Evolutionary conservation across 1,139 yeast genomes (phyloP).

Genomic region (Kodamaea arcana): DNA sequence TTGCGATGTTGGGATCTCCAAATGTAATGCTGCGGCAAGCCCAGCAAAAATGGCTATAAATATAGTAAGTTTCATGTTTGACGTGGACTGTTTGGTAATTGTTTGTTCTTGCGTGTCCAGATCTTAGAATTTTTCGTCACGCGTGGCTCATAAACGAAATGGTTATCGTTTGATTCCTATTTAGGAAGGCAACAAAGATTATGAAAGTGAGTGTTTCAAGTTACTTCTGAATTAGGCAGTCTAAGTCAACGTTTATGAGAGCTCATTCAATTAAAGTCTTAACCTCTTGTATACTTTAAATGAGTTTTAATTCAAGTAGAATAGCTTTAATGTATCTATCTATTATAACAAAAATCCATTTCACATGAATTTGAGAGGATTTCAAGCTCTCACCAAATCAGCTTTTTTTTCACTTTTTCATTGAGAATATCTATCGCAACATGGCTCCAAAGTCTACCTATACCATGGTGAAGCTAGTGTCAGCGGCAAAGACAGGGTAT

Average conservation of each 20-base stretch:
- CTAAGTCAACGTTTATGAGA: no score
- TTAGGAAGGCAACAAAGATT: background rate
- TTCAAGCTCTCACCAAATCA: no score
- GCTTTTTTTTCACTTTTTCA: no score
- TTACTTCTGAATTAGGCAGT: no score
- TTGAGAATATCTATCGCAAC: no score
- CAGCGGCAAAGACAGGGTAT: constrained; percentile 81
- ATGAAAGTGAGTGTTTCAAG: no score
- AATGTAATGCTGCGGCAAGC: constrained; percentile 29
- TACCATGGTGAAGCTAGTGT: constrained; percentile 43
- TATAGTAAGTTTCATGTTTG: constrained; percentile 10
- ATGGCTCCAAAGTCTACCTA: constrained; percentile 45
- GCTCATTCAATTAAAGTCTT: no score
- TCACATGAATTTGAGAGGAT: no score
- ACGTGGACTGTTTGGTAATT: background rate
- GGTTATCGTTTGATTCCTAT: background rate
- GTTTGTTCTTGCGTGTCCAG: background rate
- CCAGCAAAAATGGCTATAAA: constrained; percentile 15
- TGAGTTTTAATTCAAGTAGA: no score
- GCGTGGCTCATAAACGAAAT: background rate
- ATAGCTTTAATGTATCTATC: no score
- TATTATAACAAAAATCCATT: no score
- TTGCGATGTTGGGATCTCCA: constrained; percentile 36
- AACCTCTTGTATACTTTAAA: no score
- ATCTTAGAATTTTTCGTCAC: background rate